Percentiles rank a stretch among this genome's conserved stretches.
These are phyloP conservation scores for Ambrosiella beaveri DNA, from an alignment of 2,329 filamentous ascomycete genomes.

Conservation along the genomic window DNA sequence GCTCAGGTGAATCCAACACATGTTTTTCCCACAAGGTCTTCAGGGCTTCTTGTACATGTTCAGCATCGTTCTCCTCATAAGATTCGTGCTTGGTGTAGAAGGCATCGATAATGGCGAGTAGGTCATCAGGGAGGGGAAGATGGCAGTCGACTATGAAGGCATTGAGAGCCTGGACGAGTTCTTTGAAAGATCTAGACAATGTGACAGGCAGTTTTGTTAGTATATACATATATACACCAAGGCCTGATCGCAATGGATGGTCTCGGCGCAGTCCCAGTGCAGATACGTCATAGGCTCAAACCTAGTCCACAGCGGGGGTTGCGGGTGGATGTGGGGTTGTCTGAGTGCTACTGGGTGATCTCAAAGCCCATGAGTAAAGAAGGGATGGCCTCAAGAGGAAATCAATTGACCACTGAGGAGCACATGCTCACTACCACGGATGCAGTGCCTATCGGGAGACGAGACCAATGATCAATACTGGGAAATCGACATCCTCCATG, in stretches of 20 bases:
- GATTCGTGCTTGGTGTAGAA: constrained; percentile 53
- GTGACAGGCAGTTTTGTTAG: neutral
- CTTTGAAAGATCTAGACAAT: constrained; percentile 35
- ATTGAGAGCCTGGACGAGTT: constrained; percentile 40
- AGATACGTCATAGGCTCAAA: neutral
- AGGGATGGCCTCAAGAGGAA: too few relatives aligned
- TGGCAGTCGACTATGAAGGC: constrained; percentile 30
- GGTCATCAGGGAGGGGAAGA: constrained; percentile 48
- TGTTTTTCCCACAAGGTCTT: constrained; percentile 47
- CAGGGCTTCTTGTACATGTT: constrained; percentile 58
- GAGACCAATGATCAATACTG: too few relatives aligned
- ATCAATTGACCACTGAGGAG: too few relatives aligned
- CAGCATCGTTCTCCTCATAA: constrained; percentile 50
- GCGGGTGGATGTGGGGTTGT: too few relatives aligned
- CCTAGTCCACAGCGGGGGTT: neutral
- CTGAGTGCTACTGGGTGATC: too few relatives aligned
- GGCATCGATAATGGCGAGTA: constrained; percentile 41
- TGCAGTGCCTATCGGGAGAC: too few relatives aligned
- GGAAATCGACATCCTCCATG: too few relatives aligned
- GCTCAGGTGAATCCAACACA: constrained; percentile 37
- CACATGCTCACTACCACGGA: too few relatives aligned
- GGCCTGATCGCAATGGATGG: neutral
- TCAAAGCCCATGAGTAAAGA: too few relatives aligned
- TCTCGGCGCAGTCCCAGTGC: neutral
- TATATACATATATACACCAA: neutral